Conservation (phyloP, 2,329 filamentous ascomycete genomes). For the Aspergillus alliaceus region DNA sequence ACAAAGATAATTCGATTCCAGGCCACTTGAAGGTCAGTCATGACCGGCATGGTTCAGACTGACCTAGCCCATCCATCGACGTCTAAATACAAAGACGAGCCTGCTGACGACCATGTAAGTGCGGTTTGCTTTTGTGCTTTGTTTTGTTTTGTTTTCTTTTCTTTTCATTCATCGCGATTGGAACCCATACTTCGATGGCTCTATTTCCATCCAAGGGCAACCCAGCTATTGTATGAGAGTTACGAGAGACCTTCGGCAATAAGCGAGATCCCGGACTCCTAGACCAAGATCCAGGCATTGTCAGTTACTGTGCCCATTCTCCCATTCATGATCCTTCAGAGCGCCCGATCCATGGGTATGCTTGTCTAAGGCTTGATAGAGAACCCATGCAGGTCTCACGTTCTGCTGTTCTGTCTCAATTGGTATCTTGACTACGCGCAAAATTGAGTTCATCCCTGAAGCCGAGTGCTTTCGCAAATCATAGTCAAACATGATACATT, state of each 20-base stretch:
- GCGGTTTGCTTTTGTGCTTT: constrained; percentile 16
- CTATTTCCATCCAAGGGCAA: constrained; percentile 12
- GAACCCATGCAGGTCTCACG: not conserved
- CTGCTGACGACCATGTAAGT: constrained; percentile 50
- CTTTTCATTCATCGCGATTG: constrained; percentile 5
- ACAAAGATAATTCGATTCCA: constrained; percentile 14
- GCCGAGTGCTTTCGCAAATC: not conserved
- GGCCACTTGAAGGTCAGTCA: constrained; percentile 31
- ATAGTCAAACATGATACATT: not conserved
- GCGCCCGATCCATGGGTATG: not conserved
- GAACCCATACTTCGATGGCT: not conserved
- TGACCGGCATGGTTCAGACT: constrained; percentile 47
- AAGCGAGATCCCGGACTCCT: not conserved
- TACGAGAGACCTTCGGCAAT: constrained; percentile 10
- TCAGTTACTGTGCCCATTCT: not conserved
- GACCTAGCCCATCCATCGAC: constrained; percentile 38
- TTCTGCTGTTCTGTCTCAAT: not conserved
- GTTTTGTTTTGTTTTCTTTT: constrained; percentile 18
- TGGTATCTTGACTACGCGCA: not conserved
- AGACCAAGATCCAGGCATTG: not conserved
- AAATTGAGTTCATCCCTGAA: not conserved
- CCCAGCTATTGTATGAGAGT: constrained; percentile 13
- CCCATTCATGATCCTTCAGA: not conserved
- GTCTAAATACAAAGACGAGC: constrained; percentile 51
- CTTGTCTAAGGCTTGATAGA: not conserved